Evolutionary conservation across 768 basidiomycete species (phyloP).

Genomic region (Pleurotus djamor): DNA sequence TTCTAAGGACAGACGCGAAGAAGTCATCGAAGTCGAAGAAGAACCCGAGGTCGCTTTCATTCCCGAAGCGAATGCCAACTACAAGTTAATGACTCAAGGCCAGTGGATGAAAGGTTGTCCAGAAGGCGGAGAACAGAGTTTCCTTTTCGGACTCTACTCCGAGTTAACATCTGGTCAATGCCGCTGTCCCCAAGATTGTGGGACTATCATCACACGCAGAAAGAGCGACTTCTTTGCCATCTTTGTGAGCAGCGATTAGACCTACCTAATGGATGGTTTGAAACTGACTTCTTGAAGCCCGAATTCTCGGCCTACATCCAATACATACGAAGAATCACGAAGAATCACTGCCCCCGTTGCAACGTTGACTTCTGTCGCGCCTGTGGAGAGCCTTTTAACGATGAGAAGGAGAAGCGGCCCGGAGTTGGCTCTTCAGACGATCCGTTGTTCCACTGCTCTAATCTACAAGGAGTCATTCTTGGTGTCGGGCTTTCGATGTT

Average conservation of each 20-base stretch:
- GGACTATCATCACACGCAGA: constrained; percentile 52
- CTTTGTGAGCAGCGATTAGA: constrained; percentile 52
- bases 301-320: constrained; percentile 71
- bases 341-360: constrained; percentile 62
- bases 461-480: constrained; percentile 85
- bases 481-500: constrained; percentile 91
- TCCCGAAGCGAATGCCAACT: constrained; percentile 36
- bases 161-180: constrained; percentile 64
- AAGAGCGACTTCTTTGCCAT: constrained; percentile 83
- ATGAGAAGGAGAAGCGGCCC: constrained; percentile 39
- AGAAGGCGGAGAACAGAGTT: constrained; percentile 87
- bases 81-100: constrained; percentile 79
- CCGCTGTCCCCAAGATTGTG: constrained; percentile 76
- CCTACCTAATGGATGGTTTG: constrained; percentile 9
- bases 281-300: constrained; percentile 40
- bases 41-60: constrained; percentile 54
- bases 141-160: constrained; percentile 83
- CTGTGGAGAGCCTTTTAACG: constrained; percentile 65
- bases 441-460: constrained; percentile 84
- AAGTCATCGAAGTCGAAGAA: constrained; percentile 91
- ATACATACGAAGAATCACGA: constrained; percentile 57
- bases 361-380: constrained; percentile 65
- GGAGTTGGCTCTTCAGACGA: constrained; percentile 45
- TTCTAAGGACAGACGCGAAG: constrained; percentile 90
- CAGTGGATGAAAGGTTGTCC: constrained; percentile 99